Percentiles rank a stretch among this genome's conserved stretches.
These are phyloP conservation scores for Cenchrus americanus DNA, from an alignment of 176 grass and related monocot species.

Conservation along the genomic window DNA sequence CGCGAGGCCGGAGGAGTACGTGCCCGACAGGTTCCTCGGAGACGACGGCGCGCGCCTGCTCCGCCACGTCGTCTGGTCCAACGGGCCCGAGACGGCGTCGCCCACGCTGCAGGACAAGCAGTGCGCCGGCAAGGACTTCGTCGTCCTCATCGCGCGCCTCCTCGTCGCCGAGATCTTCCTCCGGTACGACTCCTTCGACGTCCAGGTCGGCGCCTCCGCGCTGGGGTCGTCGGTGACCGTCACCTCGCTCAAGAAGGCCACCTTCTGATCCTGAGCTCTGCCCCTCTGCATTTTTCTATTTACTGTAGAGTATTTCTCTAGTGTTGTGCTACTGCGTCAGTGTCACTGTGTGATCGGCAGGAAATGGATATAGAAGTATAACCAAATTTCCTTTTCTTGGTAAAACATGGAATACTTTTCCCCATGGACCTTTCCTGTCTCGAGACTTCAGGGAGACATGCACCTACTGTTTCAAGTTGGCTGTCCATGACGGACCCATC, in stretches of 20 bases:
- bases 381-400: conserved; percentile 20
- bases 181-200: conserved; percentile 93
- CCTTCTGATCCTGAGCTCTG: conserved; percentile 50
- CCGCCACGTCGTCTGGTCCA: conserved; percentile 89
- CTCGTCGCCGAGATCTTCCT: conserved; percentile 90
- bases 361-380: conserved; percentile 16
- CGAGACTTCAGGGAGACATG: conserved; percentile 4
- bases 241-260: conserved; percentile 93
- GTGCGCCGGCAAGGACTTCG: conserved; percentile 97
- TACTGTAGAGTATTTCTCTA: neutral
- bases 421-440: neutral
- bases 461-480: conserved; percentile 8
- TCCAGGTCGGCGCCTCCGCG: conserved; percentile 70
- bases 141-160: conserved; percentile 87
- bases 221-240: conserved; percentile 87
- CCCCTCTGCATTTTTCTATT: neutral
- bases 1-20: conserved; percentile 71
- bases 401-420: conserved; percentile 11
- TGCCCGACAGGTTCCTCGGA: conserved; percentile 82
- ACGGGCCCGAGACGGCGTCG: conserved; percentile 83
- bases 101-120: conserved; percentile 94
- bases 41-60: conserved; percentile 68
- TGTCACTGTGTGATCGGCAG: neutral
- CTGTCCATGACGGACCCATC: neutral
- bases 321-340: neutral